Evolutionary conservation across 768 basidiomycete species (phyloP).

Genomic region (Daedaleopsis sinensis): DNA sequence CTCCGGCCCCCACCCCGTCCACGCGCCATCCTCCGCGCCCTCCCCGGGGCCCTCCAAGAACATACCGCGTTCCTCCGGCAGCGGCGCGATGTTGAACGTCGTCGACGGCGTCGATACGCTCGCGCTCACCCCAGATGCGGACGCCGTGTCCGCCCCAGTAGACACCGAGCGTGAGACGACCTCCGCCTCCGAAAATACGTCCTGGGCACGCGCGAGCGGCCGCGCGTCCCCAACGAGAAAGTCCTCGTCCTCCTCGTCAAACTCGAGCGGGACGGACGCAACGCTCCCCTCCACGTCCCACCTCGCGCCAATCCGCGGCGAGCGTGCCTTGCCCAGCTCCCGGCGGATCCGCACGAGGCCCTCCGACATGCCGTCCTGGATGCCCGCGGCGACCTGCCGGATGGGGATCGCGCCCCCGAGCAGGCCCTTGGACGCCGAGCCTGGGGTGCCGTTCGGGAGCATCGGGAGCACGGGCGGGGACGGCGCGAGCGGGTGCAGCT

Average conservation of each 20-base stretch:
- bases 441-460: slow-evolving; percentile 70
- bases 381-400: slow-evolving; percentile 49
- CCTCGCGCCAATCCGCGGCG: slow-evolving; percentile 40
- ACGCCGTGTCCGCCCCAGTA: slow-evolving; percentile 24
- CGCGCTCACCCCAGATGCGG: not conserved
- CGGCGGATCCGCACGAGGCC: slow-evolving; percentile 60
- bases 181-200: slow-evolving; percentile 11
- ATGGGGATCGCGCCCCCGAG: slow-evolving; percentile 58
- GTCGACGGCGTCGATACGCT: slow-evolving; percentile 40
- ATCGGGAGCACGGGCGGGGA: slow-evolving; percentile 64
- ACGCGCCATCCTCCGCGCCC: slow-evolving; percentile 22
- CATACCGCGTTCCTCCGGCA: slow-evolving; percentile 22
- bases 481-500: slow-evolving; percentile 51
- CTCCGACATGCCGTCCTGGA: slow-evolving; percentile 60
- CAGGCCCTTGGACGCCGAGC: slow-evolving; percentile 40
- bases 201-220: not conserved
- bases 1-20: slow-evolving; percentile 36
- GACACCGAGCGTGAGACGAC: slow-evolving; percentile 26
- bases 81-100: slow-evolving; percentile 33
- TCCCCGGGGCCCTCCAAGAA: not conserved
- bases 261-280: slow-evolving; percentile 51
- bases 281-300: slow-evolving; percentile 24
- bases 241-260: slow-evolving; percentile 73
- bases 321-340: slow-evolving; percentile 55
- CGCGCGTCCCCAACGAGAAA: slow-evolving; percentile 36